A percentile compares a stretch with the other conserved stretches of the same genome.
Evolutionary conservation across 129 eudicot genomes (phyloP).

Genomic region (Gnaphalium uliginosum): DNA sequence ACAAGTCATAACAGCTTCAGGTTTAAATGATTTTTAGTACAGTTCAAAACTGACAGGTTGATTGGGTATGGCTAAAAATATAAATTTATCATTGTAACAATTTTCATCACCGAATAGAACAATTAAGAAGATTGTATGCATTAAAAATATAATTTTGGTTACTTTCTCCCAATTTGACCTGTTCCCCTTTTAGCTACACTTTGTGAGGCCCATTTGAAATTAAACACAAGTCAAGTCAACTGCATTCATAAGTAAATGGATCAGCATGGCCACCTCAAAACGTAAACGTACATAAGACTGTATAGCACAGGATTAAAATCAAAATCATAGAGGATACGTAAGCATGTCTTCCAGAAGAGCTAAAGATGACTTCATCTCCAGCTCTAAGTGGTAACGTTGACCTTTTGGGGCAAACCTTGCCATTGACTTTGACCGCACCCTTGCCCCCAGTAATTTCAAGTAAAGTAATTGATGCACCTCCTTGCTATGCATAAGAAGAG

Average conservation of each 20-base stretch:
- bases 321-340: conserved; percentile 67
- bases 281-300: neutral
- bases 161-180: neutral
- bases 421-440: conserved; percentile 79
- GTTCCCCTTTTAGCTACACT: neutral
- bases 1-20: neutral
- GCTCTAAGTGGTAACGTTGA: conserved; percentile 60
- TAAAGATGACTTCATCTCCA: conserved; percentile 89
- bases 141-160: neutral
- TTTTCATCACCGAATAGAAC: neutral
- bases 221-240: neutral
- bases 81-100: neutral
- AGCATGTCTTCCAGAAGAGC: conserved; percentile 72
- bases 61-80: neutral
- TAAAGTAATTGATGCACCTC: conserved; percentile 55
- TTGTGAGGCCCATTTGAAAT: neutral
- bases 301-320: neutral
- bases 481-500: conserved; percentile 45
- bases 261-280: neutral
- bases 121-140: neutral
- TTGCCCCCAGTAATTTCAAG: conserved; percentile 86
- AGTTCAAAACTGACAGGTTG: neutral
- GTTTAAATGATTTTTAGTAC: neutral
- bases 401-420: conserved; percentile 57
- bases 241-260: neutral